Base-by-base conservation (phyloP, 768 basidiomycete genomes). In the Xerocomellus chrysenteron region DNA sequence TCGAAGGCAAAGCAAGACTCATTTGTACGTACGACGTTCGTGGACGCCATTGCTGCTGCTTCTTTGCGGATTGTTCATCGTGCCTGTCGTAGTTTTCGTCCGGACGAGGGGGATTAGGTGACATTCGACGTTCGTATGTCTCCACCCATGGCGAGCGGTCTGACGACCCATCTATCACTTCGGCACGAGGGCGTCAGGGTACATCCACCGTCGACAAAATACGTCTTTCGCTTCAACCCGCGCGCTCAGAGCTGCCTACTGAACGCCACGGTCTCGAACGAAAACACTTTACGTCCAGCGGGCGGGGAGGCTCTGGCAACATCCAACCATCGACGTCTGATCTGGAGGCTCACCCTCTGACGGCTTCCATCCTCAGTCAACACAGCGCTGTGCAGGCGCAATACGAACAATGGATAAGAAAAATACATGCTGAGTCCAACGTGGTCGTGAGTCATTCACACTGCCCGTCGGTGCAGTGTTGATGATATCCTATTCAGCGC, bases 301-400 rank as follows among this genome's bases (percentile, higher is more conserved):
- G 68, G 5, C 59, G 68, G 11, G 68, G 68, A 0, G 68, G 68
- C 5, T 53, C 60, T 17, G 68, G 68, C 35, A 69, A 69, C 44
- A 59, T 69, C 35, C 64, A 60, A 30, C 45, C 35, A 0, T 49
- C 50, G 30, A 24, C 55, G 3, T 30, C 35, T 8, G 33, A n/a
- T 45, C 43, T 66, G 12, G 55, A 57, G 14, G 16, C 52, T 0
- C 59, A 68, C n/a, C 68, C 68, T 4, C 41, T 61, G 55, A 66
- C 68, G 7, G 68, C 68, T 10, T 46, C 59, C 26, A 64, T 69
- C 51, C 40, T 69, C n/a, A 58, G 39, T 9, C 54, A 62, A 36
- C 59, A 66, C 55, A 57, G n/a, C 2, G 59, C 59, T 4, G 3
- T 48, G 17, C 43, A 59, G 30, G 36, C 52, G 13, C 60, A 61